Conservation (phyloP, 1,139 yeast species). For the Pichia sp. region DNA sequence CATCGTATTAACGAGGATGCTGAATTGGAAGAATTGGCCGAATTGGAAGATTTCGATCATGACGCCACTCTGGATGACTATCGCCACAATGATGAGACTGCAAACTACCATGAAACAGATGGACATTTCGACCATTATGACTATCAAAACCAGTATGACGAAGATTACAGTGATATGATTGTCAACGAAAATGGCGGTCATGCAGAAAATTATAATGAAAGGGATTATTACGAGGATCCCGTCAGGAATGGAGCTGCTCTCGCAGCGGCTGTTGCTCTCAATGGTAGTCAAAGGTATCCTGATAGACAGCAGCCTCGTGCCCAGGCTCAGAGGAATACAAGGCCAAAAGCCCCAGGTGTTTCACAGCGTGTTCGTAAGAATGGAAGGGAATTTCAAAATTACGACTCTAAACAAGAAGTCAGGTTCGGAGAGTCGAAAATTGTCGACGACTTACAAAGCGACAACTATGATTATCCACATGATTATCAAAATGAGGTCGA, state of each 20-base stretch:
- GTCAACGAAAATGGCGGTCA: neutral
- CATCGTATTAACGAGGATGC: constrained; percentile 19
- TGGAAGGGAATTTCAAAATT: neutral
- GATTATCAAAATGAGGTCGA: neutral
- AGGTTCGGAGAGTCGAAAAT: constrained; percentile 1
- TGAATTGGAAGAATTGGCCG: constrained; percentile 19
- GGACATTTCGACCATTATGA: constrained; percentile 1
- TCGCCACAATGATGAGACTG: neutral
- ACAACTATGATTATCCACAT: neutral
- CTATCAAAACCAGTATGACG: neutral
- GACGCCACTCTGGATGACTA: constrained; percentile 2
- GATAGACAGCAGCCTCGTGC: neutral
- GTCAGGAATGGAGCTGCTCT: constrained; percentile 13
- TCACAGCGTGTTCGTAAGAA: neutral
- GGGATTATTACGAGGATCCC: constrained; percentile 5
- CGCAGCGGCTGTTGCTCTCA: constrained; percentile 13
- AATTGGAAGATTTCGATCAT: constrained; percentile 21
- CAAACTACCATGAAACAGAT: neutral
- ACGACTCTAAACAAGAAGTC: constrained; percentile 1
- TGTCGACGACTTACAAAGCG: neutral
- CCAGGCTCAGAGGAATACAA: neutral
- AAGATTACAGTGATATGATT: neutral
- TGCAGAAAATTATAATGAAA: neutral
- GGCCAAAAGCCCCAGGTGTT: no score
- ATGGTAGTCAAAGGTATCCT: neutral